Percentiles rank a stretch among this genome's conserved stretches.
phyloP scores from a whole-genome alignment of 352 stramenopile genomes.

The Pythium vanterpoolii region DNA sequence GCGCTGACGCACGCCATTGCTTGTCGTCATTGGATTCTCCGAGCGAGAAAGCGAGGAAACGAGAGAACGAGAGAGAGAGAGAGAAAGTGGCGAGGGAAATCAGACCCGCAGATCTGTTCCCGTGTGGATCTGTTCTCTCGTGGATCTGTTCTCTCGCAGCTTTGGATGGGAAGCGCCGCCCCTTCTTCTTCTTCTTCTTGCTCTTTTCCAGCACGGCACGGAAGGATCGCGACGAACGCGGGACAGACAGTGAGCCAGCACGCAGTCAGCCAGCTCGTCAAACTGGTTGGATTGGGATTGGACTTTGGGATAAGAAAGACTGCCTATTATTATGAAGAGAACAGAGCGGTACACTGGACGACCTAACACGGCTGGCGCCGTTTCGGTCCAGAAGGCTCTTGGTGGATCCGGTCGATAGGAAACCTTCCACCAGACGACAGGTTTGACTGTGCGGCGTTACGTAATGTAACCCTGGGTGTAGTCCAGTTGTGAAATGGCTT shows the following conservation, averaged over 20 bases:
- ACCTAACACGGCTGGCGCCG: neutral
- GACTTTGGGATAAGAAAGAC: neutral
- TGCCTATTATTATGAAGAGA: neutral
- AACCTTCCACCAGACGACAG: neutral
- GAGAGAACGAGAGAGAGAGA: neutral
- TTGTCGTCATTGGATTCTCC: conserved; percentile 12
- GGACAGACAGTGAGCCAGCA: too few relatives aligned
- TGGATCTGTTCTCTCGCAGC: too few relatives aligned
- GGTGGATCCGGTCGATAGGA: neutral
- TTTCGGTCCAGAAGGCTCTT: neutral
- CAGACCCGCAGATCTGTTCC: too few relatives aligned
- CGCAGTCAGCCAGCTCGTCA: too few relatives aligned
- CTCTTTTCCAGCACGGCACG: too few relatives aligned
- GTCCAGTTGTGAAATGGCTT: too few relatives aligned
- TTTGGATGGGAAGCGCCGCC: too few relatives aligned
- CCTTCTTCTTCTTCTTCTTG: too few relatives aligned
- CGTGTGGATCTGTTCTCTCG: neutral
- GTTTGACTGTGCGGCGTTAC: neutral
- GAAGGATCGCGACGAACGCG: too few relatives aligned
- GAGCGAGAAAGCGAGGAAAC: neutral
- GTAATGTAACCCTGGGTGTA: neutral
- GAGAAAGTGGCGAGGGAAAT: neutral
- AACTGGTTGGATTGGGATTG: too few relatives aligned
- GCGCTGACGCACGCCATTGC: neutral
- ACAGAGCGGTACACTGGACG: too few relatives aligned